A percentile compares a stretch with the other conserved stretches of the same genome.
These are phyloP conservation scores for Phylloporus sp. DNA, from an alignment of 768 basidiomycete genomes.

Conservation along the genomic window DNA sequence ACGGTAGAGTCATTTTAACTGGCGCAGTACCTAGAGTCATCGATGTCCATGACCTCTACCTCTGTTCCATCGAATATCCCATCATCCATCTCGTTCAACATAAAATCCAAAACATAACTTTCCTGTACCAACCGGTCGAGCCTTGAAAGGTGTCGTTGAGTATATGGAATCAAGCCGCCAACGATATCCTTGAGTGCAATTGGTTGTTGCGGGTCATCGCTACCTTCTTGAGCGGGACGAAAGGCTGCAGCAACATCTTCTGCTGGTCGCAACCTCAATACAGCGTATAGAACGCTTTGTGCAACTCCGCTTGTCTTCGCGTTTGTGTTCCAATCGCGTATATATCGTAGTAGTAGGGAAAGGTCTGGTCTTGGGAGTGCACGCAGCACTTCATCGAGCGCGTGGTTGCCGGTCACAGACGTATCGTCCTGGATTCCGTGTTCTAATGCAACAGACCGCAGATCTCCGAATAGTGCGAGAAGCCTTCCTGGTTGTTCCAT, in stretches of 20 bases:
- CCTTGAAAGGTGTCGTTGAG: constrained; percentile 84
- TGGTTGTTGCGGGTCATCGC: constrained; percentile 29
- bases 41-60: constrained; percentile 41
- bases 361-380: constrained; percentile 72
- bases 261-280: constrained; percentile 72
- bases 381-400: constrained; percentile 80
- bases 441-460: constrained; percentile 37
- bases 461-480: constrained; percentile 68
- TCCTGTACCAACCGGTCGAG: constrained; percentile 89
- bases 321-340: constrained; percentile 93
- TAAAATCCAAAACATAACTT: constrained; percentile 91
- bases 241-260: constrained; percentile 75
- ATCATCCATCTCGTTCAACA: constrained; percentile 84
- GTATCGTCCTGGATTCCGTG: constrained; percentile 1
- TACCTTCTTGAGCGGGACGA: constrained; percentile 12
- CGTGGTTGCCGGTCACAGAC: constrained; percentile 61
- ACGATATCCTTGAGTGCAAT: constrained; percentile 65
- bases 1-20: constrained; percentile 18
- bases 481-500: constrained; percentile 93
- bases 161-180: constrained; percentile 88
- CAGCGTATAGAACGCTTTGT: constrained; percentile 76
- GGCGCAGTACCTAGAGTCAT: constrained; percentile 7
- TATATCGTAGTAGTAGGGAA: constrained; percentile 73
- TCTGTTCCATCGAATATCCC: constrained; percentile 59
- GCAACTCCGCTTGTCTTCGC: constrained; percentile 84